phyloP scores from a whole-genome alignment of 805 yeast species.

The Pichia nanzhaoensis region DNA sequence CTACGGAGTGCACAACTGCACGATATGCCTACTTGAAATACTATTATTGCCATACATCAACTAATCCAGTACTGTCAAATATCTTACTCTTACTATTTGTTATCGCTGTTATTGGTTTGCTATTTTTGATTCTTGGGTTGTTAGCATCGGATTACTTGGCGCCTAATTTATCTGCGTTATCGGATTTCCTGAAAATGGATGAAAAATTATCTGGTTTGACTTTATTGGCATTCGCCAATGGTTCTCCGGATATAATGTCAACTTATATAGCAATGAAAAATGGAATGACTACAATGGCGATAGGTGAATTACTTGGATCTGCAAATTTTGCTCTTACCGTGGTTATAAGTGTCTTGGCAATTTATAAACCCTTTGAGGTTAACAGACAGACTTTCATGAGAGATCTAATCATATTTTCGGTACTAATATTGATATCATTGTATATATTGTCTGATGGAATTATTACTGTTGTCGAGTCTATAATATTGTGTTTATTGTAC shows the following conservation, averaged over 20 bases:
- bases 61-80: conserved; percentile 7
- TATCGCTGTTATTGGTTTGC: conserved; percentile 24
- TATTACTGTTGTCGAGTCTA: conserved; percentile 50
- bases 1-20: conserved; percentile 16
- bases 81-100: conserved; percentile 10
- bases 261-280: conserved; percentile 75
- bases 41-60: conserved; percentile 21
- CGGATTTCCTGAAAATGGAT: conserved; percentile 54
- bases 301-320: conserved; percentile 49
- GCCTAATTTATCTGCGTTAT: conserved; percentile 66
- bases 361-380: conserved; percentile 42
- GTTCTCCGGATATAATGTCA: conserved; percentile 82
- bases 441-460: conserved; percentile 48
- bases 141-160: conserved; percentile 80
- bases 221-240: conserved; percentile 83
- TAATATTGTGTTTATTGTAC: conserved; percentile 46
- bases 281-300: conserved; percentile 44
- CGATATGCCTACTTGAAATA: conserved; percentile 19
- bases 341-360: conserved; percentile 35
- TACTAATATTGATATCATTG: conserved; percentile 44
- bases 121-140: conserved; percentile 62
- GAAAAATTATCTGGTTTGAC: conserved; percentile 84
- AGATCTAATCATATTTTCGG: conserved; percentile 54
- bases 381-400: conserved; percentile 44
- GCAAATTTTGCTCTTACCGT: conserved; percentile 46